These are phyloP conservation scores for Penicillium tannophilum DNA, from an alignment of 495 filamentous ascomycete genomes.

Conservation along the genomic window DNA sequence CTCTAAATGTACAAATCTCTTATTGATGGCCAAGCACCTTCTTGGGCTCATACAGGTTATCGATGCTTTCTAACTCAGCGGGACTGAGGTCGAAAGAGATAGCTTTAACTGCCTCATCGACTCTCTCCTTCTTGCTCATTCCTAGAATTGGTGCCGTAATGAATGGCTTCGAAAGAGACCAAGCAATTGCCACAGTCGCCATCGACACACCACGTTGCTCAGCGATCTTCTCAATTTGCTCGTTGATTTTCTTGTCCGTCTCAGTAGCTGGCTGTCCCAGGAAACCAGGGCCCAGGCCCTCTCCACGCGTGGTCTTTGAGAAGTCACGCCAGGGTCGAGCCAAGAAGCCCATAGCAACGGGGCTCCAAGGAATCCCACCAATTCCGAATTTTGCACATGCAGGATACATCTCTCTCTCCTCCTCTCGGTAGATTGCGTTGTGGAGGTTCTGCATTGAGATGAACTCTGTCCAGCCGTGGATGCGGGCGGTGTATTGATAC, in stretches of 20 bases:
- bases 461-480: conserved; percentile 72
- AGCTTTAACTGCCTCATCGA: conserved; percentile 59
- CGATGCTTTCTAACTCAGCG: conserved; percentile 47
- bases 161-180: conserved; percentile 54
- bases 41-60: no score
- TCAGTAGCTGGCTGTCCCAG: not conserved
- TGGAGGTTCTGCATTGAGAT: conserved; percentile 76
- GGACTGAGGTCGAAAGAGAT: conserved; percentile 51
- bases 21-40: no score
- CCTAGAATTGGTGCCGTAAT: conserved; percentile 64
- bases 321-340: conserved; percentile 32
- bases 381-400: conserved; percentile 69
- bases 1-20: no score
- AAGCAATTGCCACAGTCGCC: conserved; percentile 64
- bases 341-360: conserved; percentile 47
- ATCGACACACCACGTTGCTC: conserved; percentile 60
- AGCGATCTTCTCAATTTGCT: conserved; percentile 61
- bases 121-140: conserved; percentile 56
- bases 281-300: conserved; percentile 4
- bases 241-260: conserved; percentile 46
- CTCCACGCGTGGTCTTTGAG: conserved; percentile 22
- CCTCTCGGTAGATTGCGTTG: conserved; percentile 73
- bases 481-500: conserved; percentile 64
- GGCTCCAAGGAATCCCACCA: conserved; percentile 59
- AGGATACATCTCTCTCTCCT: conserved; percentile 75